These are phyloP conservation scores for Penicillium salamii DNA, from an alignment of 495 filamentous ascomycete species.

Conservation along the genomic window DNA sequence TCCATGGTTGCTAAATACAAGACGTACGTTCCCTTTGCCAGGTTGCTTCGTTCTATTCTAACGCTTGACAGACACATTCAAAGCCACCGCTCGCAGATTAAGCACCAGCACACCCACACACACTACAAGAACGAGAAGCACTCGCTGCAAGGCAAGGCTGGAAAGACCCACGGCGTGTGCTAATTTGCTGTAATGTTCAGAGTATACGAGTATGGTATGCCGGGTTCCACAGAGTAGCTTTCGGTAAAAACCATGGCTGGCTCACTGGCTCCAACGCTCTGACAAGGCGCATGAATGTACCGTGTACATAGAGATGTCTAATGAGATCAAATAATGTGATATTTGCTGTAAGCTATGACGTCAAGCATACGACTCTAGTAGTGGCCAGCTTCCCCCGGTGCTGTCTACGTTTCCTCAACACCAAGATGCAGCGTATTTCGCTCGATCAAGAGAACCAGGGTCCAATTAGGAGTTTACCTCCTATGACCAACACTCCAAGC, in stretches of 20 bases:
- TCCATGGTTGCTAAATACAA: conserved; percentile 62
- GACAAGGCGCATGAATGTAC: not conserved
- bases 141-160: conserved; percentile 79
- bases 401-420: not conserved
- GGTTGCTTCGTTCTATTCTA: conserved; percentile 2
- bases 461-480: conserved; percentile 24
- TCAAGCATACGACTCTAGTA: not conserved
- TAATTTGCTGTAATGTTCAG: no score
- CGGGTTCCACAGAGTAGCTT: not conserved
- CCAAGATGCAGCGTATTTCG: conserved; percentile 10
- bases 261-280: no score
- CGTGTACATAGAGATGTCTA: not conserved
- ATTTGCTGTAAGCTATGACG: conserved; percentile 5
- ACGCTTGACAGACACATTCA: conserved; percentile 46
- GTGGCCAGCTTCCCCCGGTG: no score
- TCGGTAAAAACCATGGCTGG: not conserved
- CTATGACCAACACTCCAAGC: conserved; percentile 1
- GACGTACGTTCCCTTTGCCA: conserved; percentile 43
- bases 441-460: conserved; percentile 1
- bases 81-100: conserved; percentile 51
- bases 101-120: conserved; percentile 59
- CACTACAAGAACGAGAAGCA: conserved; percentile 75
- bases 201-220: not conserved
- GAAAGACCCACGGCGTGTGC: conserved; percentile 85
- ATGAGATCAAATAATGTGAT: conserved; percentile 6